Percentiles rank a stretch among this genome's conserved stretches.
phyloP scores from a whole-genome alignment of 352 stramenopile species.

The Phytophthora kernoviae region DNA sequence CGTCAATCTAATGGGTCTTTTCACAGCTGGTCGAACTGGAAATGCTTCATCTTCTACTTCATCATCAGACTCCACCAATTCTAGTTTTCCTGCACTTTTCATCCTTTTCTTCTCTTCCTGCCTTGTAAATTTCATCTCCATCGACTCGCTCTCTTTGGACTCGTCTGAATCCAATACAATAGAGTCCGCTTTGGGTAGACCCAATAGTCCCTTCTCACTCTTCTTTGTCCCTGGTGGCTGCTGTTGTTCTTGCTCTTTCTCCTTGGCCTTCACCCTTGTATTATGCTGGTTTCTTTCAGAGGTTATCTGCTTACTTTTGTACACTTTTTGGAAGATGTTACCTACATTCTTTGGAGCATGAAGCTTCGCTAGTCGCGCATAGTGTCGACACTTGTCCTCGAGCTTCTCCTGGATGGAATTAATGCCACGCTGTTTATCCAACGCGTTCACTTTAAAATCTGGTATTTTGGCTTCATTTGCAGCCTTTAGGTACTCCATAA shows the following conservation, averaged over 20 bases:
- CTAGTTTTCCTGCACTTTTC: neutral
- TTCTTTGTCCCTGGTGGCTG: no score
- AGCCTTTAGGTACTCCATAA: conserved; percentile 10
- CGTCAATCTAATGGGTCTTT: neutral
- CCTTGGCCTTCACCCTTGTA: neutral
- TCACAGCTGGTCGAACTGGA: neutral
- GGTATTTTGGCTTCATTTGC: neutral
- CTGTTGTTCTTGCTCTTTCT: neutral
- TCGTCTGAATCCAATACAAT: conserved; percentile 1
- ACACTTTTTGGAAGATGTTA: no score
- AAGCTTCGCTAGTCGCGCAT: conserved; percentile 11
- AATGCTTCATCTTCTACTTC: conserved; percentile 13
- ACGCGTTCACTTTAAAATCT: conserved; percentile 3
- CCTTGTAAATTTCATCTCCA: neutral
- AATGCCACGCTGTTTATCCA: conserved; percentile 6
- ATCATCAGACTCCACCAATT: conserved; percentile 2
- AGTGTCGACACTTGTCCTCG: conserved; percentile 19
- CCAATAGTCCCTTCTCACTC: no score
- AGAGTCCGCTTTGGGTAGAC: neutral
- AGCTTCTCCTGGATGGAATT: conserved; percentile 14
- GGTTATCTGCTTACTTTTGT: neutral
- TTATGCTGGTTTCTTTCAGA: neutral
- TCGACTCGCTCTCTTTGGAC: neutral
- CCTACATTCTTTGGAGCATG: neutral
- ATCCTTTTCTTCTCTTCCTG: neutral